phyloP scores from a whole-genome alignment of 345 rosid genomes.

The Eucalyptus pumila region DNA sequence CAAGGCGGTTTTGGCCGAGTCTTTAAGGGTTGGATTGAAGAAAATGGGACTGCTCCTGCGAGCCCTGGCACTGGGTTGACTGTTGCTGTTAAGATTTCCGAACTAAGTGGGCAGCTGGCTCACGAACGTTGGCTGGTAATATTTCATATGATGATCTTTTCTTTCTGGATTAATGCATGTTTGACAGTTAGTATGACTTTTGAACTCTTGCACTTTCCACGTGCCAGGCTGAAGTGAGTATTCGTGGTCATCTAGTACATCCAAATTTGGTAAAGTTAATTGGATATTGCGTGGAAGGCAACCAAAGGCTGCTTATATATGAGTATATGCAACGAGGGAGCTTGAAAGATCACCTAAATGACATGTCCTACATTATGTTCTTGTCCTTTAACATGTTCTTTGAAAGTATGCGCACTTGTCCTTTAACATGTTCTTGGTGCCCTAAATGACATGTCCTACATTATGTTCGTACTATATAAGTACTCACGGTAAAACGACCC shows the following conservation, averaged over 20 bases:
- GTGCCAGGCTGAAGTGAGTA: neutral
- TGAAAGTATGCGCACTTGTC: neutral
- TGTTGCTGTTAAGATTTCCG: neutral
- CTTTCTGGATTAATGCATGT: neutral
- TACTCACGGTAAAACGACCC: fast-evolving
- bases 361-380: too few species aligned
- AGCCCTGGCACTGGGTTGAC: neutral
- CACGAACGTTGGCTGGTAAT: neutral
- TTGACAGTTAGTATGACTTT: neutral
- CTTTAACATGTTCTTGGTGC: neutral
- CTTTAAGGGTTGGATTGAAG: neutral
- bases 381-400: neutral
- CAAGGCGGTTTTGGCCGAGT: too few species aligned
- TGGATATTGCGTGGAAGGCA: too few species aligned
- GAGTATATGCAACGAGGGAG: neutral
- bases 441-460: neutral
- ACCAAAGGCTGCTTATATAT: neutral
- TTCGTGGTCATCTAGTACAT: neutral
- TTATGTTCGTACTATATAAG: neutral
- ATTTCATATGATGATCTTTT: neutral
- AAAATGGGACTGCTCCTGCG: neutral
- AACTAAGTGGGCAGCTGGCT: neutral
- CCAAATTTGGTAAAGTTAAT: neutral
- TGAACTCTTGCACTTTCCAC: neutral
- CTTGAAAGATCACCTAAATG: neutral